Evolutionary conservation across 805 yeast species (phyloP), one percentile per base, ranked within the genome.

Genomic region (Clavispora santaluciae): DNA sequence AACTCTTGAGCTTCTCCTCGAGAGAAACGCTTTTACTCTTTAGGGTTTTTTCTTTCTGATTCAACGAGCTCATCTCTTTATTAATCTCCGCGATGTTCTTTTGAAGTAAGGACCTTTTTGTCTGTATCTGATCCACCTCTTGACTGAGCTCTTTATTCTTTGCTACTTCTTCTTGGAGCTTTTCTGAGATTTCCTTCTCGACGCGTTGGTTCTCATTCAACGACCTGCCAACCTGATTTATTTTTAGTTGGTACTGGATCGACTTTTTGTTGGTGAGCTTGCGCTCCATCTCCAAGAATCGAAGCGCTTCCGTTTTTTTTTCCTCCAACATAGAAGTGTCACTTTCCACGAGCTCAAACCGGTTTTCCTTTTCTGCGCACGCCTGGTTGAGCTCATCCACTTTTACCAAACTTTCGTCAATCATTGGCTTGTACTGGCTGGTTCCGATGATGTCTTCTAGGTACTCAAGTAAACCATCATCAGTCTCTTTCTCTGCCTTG

Each of bases 401-500:
- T 47, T 78, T 70, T 2, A 64, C 57, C 36, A 76, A 64, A 20
- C 79, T 71, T 21, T 75, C 74, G 54, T 86, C 96, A 44, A 93
- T 90, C 30, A 79, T 64, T 20, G 72, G 70, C 59, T 93, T 90
- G 59, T 90, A 95, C 36, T 75, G 72, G 1, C 96, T 73, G 0
- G 99, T 95, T 4, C 99, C 99, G 41, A 95, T 93, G 36, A 93
- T 91, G 66, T 95, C 99, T 57, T 93, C 99, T 45, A 93, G 65
- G 58, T 93, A 93, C 56, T 95, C 99, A 29, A 93, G 64, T 21
- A 93, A 68, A 0, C 99, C 99, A 58, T 93, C 98, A 53, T 91
- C 98, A 48, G 79, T 79, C 39, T 87, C 95, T 38, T 72, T 78
- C 55, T 93, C 97, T 0, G 97, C 98, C 56, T 91, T 93, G 9